Evolutionary conservation across 2,329 filamentous ascomycete species (phyloP).

Genomic region (Penicillium brasilianum): DNA sequence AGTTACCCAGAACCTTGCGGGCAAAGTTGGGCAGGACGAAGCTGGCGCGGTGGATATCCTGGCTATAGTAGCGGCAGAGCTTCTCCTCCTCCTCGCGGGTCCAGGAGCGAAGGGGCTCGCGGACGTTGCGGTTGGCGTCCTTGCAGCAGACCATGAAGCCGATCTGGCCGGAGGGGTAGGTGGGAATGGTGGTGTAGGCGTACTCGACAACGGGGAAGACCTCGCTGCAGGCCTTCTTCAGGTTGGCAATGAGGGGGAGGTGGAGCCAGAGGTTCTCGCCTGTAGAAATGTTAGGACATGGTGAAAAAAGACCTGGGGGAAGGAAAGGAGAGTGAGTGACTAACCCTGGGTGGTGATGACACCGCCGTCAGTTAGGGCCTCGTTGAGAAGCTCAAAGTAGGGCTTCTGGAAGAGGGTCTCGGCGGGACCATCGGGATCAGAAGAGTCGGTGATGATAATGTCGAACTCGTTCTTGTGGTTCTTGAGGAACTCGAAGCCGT

Average conservation of each 20-base stretch:
- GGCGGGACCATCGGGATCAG: slow-evolving; percentile 94
- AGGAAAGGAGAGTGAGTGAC: slow-evolving; percentile 63
- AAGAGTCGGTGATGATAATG: slow-evolving; percentile 99
- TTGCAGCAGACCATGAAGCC: slow-evolving; percentile 99
- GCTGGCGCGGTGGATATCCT: slow-evolving; percentile 91
- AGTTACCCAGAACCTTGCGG: slow-evolving; percentile 65
- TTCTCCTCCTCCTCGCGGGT: slow-evolving; percentile 86
- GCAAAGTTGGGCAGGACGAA: slow-evolving; percentile 95
- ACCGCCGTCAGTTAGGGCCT: slow-evolving; percentile 89
- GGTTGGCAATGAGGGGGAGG: slow-evolving; percentile 86
- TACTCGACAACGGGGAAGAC: slow-evolving; percentile 98
- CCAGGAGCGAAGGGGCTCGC: slow-evolving; percentile 82
- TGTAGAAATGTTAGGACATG: slow-evolving; percentile 44
- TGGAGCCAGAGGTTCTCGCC: slow-evolving; percentile 99
- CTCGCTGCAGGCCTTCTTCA: slow-evolving; percentile 95
- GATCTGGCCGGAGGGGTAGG: slow-evolving; percentile 98
- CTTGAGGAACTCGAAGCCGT: slow-evolving; percentile 98
- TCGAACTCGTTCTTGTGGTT: slow-evolving; percentile 98
- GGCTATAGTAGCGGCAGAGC: slow-evolving; percentile 95
- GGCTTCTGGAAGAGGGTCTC: slow-evolving; percentile 98
- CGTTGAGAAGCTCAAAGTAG: slow-evolving; percentile 93
- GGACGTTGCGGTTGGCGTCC: slow-evolving; percentile 82
- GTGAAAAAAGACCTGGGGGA: slow-evolving; percentile 8
- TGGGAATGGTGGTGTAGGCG: slow-evolving; percentile 97
- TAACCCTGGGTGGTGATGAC: slow-evolving; percentile 99